Conservation (phyloP, 345 rosid species). For the Corchorus olitorius region DNA sequence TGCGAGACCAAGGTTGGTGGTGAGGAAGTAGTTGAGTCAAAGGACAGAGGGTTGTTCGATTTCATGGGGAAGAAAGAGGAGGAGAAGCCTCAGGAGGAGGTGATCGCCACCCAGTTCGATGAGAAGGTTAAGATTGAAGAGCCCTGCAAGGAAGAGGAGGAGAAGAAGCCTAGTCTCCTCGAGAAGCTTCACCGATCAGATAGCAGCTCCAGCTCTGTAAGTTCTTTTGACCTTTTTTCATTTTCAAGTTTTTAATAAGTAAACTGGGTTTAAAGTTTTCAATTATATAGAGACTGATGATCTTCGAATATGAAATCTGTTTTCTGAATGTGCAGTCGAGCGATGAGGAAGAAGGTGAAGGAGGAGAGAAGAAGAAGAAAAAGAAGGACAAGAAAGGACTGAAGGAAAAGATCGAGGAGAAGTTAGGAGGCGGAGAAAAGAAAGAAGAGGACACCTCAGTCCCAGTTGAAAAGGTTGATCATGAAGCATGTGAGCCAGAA, state of each 20-base stretch:
- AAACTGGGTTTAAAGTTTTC: not conserved
- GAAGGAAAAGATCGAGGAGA: conserved; percentile 44
- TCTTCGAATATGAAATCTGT: not conserved
- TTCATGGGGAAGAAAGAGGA: conserved; percentile 73
- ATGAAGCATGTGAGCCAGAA: conserved; percentile 33
- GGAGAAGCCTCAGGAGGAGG: conserved; percentile 52
- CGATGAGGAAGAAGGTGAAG: conserved; percentile 79
- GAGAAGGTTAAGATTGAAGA: conserved; percentile 67
- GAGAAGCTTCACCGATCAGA: conserved; percentile 71
- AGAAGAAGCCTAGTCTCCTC: conserved; percentile 55
- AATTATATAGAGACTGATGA: not conserved
- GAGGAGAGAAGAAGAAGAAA: conserved; percentile 56
- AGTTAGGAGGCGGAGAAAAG: not conserved
- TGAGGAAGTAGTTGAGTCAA: conserved; percentile 40
- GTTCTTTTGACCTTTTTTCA: conserved; percentile 24
- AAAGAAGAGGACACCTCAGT: conserved; percentile 49
- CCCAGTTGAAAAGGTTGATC: conserved; percentile 24
- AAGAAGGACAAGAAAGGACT: conserved; percentile 55
- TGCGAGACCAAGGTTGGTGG: conserved; percentile 35
- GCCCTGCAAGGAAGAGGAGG: conserved; percentile 21
- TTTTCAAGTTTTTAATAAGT: not conserved
- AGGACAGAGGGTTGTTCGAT: conserved; percentile 82
- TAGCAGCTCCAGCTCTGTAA: conserved; percentile 96
- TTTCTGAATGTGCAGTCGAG: conserved; percentile 54
- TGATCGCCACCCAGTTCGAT: conserved; percentile 59